Evolutionary conservation across 805 yeast genomes (phyloP), one percentile per base, ranked within the genome.

Genomic region (Isabelozyma heimii): DNA sequence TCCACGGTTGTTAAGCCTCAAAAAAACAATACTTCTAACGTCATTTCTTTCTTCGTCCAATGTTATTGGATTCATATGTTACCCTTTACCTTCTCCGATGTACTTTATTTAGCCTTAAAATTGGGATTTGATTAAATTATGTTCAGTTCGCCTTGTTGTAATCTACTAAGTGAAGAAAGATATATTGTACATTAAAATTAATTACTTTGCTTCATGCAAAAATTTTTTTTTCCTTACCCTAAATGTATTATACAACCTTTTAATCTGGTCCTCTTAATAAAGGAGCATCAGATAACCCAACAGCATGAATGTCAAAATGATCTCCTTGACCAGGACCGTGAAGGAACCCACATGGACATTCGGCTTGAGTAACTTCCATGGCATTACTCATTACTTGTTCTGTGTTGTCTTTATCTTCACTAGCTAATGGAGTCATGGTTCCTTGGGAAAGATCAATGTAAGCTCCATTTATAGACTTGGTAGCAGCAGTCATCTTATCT

Each of bases 261-360:
- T 48, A 62, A 35, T 62, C 67, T 1, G 69, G 69, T 12, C 69
- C 69, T 46, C 64, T 47, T 27, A 63, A 50, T 35, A 62, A 52
- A 5, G 66, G 65, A 14, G 27, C 39, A 13, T 48, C 49, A 12
- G 59, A 44, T 8, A 62, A 48, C 3, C 68, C 68, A 24, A 56
- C 57, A n/a, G 68, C 67, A 8, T 37, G 49, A 3, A 62, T 48
- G 48, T 63, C 68, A 24, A 54, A 49, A 47, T 63, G 62, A 17
- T 49, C 44, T 7, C 64, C 67, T 47, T 59, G 61, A 12, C 58
- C 62, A 6, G 66, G 63, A 8, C 67, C 68, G 48, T 65, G 69
- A n/a, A 65, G 49, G 46, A 49, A 51, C 3, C 69, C 68, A 55
- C 69, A 65, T 3, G 65, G 66, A 52, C 69, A 65, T 27, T 50